Evolutionary conservation across 768 basidiomycete species (phyloP), one percentile per base, ranked within the genome.

Genomic region (Postia placenta): DNA sequence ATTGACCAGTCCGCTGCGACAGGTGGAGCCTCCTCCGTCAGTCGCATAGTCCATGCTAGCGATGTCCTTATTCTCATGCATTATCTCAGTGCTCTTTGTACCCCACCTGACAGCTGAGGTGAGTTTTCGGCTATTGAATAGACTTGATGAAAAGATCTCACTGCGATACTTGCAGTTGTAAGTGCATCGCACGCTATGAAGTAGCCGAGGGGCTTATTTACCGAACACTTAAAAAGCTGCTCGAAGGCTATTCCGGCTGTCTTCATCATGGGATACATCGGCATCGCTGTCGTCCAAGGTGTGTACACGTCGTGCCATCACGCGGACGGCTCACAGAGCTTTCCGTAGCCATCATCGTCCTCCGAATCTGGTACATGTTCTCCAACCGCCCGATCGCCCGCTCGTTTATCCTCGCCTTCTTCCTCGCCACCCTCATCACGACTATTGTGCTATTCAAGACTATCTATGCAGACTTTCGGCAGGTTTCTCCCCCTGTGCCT

Each of bases 281-380:
- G 40, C 4, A 23, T 56, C 14, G 49, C 48, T 11, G 22, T 54
- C 15, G 50, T 53, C 4, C 52, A 59, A 47, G 52, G 55, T 54
- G 19, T 24, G 50, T n/a, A 12, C 24, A 14, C 26, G 11, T 12
- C 33, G 15, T 20, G 12, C 33, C 5, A 45, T 11, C 20, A 45
- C 22, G 15, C 22, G 11, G n/a, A n/a, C 20, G 1, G 17, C 9
- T 3, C 25, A 41, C 22, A 28, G 15, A 22, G 2, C 12, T 17
- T 22, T 25, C 17, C 37, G 39, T 12, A 57, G 58, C 53, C 11
- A 52, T 59, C 45, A 52, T 59, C 27, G 58, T 59, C 17, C 45
- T 59, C 20, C 55, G 58, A 9, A 56, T 56, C 12, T 59, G 58
- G 51, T 54, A 56, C 36, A 51, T 59, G 23, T 59, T 51, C 28